These are phyloP conservation scores for Kurtzmaniella quercitrusa DNA, from an alignment of 1,139 yeast genomes.

Conservation along the genomic window DNA sequence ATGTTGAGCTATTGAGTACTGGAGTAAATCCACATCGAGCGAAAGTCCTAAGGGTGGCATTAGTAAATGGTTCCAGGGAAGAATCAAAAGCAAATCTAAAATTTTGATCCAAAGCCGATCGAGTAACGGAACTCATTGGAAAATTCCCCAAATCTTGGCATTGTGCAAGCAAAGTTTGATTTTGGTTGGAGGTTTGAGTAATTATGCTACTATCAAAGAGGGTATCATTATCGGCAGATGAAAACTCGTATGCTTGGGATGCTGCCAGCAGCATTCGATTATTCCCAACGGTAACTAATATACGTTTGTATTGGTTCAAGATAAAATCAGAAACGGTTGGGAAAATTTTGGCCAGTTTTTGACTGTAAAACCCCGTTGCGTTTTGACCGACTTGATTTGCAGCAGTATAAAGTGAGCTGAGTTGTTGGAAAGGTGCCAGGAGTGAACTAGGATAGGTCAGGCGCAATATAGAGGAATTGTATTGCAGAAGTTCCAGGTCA, in stretches of 20 bases:
- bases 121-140: conserved; percentile 9
- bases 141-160: conserved; percentile 1
- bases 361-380: conserved; percentile 15
- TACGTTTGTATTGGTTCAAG: conserved; percentile 37
- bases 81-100: conserved; percentile 42
- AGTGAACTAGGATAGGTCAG: background rate
- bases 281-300: conserved; percentile 26
- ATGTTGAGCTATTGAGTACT: conserved; percentile 40
- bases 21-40: conserved; percentile 60
- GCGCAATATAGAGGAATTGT: background rate
- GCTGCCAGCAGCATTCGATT: background rate
- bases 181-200: conserved; percentile 10
- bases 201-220: conserved; percentile 12
- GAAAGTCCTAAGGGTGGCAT: conserved; percentile 26
- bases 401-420: conserved; percentile 1
- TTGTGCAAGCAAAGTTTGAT: conserved; percentile 15
- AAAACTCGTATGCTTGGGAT: conserved; percentile 6
- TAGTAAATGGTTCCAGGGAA: conserved; percentile 26
- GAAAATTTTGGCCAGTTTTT: conserved; percentile 14
- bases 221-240: background rate
- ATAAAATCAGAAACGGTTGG: conserved; percentile 47
- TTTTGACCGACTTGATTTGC: background rate
- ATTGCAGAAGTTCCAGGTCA: background rate
- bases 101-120: conserved; percentile 16
- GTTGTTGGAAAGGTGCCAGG: background rate